Percentiles rank a stretch among this genome's conserved stretches.
Evolutionary conservation across 345 rosid genomes (phyloP).

Genomic region (rapeseed (Brassica napus)): Da-Ae NC_063438.1:11928501-11929000

Average conservation of each 20-base stretch:
- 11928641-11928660: background rate
- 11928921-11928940: background rate
- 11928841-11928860: background rate
- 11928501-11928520: too few species aligned
- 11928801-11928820: background rate
- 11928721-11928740: background rate
- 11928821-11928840: background rate
- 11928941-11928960: background rate
- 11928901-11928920: background rate
- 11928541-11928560: background rate
- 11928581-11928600: background rate
- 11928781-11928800: background rate
- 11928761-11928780: background rate
- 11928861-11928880: background rate
- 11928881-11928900: background rate
- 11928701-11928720: background rate
- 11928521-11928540: background rate
- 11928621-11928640: background rate
- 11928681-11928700: background rate
- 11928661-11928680: background rate
- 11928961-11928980: background rate
- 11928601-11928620: background rate
- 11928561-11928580: background rate
- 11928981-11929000: background rate
- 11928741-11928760: background rate